Evolutionary conservation across 768 basidiomycete genomes (phyloP).

Genomic region (Mycena rebaudengoi): DNA sequence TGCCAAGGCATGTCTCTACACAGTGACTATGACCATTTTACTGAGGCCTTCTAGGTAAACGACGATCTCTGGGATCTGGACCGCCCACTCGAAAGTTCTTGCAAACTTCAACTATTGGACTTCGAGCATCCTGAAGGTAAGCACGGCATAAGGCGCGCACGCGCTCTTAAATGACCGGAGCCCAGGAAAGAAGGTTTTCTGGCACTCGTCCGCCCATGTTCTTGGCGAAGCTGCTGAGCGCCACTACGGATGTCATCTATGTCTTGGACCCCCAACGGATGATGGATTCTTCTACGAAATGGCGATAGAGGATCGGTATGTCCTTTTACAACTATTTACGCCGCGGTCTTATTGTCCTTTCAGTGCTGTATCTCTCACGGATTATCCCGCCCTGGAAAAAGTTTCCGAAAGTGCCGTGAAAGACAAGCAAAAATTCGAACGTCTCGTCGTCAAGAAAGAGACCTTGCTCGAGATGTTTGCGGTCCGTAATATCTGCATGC

Average conservation of each 20-base stretch:
- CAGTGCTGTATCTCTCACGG: slow-evolving; percentile 80
- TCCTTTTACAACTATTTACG: neutral
- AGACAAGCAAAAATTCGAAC: slow-evolving; percentile 97
- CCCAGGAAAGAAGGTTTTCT: slow-evolving; percentile 94
- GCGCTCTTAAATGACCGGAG: neutral
- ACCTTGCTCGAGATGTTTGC: slow-evolving; percentile 96
- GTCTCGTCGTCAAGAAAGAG: slow-evolving; percentile 93
- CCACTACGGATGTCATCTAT: slow-evolving; percentile 96
- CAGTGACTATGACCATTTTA: neutral
- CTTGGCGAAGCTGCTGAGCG: slow-evolving; percentile 96
- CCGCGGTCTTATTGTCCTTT: slow-evolving; percentile 15
- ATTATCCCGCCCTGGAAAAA: slow-evolving; percentile 92
- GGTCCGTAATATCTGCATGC: slow-evolving; percentile 62
- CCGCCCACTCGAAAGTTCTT: slow-evolving; percentile 88
- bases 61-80: slow-evolving; percentile 94
- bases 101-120: slow-evolving; percentile 85
- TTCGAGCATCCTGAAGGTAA: slow-evolving; percentile 92
- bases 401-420: slow-evolving; percentile 88
- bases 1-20: slow-evolving; percentile 72
- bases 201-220: slow-evolving; percentile 99
- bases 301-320: slow-evolving; percentile 83
- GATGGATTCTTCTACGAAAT: slow-evolving; percentile 99
- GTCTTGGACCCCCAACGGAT: slow-evolving; percentile 95
- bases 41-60: slow-evolving; percentile 65
- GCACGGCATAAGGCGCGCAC: neutral